Percentiles rank a stretch among this genome's conserved stretches.
Evolutionary conservation across 2,329 filamentous ascomycete species (phyloP).

Genomic region (Lachnellula cervina): DNA sequence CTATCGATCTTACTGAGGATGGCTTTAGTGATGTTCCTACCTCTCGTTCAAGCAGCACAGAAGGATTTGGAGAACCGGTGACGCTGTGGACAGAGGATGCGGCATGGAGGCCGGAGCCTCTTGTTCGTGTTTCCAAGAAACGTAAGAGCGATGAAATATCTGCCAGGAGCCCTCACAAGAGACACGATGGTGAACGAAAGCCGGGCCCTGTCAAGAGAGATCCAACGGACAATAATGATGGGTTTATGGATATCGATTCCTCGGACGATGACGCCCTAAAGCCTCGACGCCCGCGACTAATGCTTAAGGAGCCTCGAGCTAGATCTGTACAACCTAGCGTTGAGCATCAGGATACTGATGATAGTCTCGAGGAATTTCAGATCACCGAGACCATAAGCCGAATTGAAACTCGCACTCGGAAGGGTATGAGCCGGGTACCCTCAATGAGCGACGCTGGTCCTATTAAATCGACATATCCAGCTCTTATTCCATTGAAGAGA

Average conservation of each 20-base stretch:
- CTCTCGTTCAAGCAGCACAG: slow-evolving; percentile 23
- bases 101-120: slow-evolving; percentile 27
- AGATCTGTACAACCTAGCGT: slow-evolving; percentile 12
- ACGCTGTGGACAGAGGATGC: slow-evolving; percentile 26
- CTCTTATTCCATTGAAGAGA: background rate
- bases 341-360: slow-evolving; percentile 7
- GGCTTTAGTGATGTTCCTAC: slow-evolving; percentile 10
- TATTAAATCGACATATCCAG: background rate
- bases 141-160: slow-evolving; percentile 31
- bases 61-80: slow-evolving; percentile 20
- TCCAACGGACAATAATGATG: slow-evolving; percentile 12
- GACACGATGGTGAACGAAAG: slow-evolving; percentile 6
- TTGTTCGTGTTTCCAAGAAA: slow-evolving; percentile 25
- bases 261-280: slow-evolving; percentile 4
- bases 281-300: slow-evolving; percentile 1
- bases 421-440: slow-evolving; percentile 22
- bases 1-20: slow-evolving; percentile 31
- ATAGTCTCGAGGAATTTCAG: slow-evolving; percentile 15
- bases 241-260: slow-evolving; percentile 32
- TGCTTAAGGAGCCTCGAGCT: background rate
- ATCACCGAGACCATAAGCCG: slow-evolving; percentile 25
- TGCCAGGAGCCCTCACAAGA: slow-evolving; percentile 9
- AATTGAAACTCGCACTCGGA: slow-evolving; percentile 24
- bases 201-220: background rate
- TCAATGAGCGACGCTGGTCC: slow-evolving; percentile 10